A percentile compares a stretch with the other conserved stretches of the same genome.
Conservation (phyloP, 2,329 filamentous ascomycete genomes). For the Epichloe sp. region DNA sequence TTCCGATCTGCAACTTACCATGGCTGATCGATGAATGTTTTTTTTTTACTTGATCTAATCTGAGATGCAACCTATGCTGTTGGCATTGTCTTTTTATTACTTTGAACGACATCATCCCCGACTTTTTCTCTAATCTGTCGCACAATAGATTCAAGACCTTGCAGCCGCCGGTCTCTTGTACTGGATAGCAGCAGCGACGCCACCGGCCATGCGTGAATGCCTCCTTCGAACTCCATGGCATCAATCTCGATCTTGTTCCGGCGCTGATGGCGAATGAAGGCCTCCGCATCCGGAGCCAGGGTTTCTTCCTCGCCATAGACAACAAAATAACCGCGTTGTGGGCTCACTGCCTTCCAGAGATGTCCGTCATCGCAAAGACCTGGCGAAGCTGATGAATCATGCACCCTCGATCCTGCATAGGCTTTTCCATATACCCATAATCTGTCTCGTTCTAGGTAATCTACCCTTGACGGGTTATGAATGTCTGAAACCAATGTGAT, state of each 20-base stretch:
- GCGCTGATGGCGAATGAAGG: constrained; percentile 42
- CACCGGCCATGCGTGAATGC: constrained; percentile 75
- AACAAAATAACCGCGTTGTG: constrained; percentile 53
- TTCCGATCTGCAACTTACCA: constrained; percentile 17
- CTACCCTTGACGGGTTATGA: constrained; percentile 56
- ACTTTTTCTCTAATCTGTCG: constrained; percentile 24
- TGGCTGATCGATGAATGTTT: constrained; percentile 20
- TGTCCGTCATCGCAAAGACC: constrained; percentile 52
- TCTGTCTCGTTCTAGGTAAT: constrained; percentile 57
- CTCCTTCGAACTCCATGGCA: constrained; percentile 46
- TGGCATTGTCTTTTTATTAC: constrained; percentile 7
- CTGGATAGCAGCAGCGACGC: constrained; percentile 45
- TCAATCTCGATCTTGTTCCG: constrained; percentile 41
- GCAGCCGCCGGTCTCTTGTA: constrained; percentile 34
- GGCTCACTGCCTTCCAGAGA: constrained; percentile 56
- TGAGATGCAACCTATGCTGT: constrained; percentile 23
- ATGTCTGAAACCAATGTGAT: constrained; percentile 54
- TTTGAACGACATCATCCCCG: constrained; percentile 8
- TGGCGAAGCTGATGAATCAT: constrained; percentile 40
- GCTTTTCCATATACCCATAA: constrained; percentile 58
- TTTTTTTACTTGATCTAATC: constrained; percentile 50
- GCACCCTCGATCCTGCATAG: constrained; percentile 39
- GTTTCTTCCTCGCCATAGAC: constrained; percentile 68
- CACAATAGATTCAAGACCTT: constrained; percentile 33
- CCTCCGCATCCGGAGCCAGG: constrained; percentile 55